Base-by-base conservation (phyloP, 768 basidiomycete genomes). In the Melanogaster broomeanus region DNA sequence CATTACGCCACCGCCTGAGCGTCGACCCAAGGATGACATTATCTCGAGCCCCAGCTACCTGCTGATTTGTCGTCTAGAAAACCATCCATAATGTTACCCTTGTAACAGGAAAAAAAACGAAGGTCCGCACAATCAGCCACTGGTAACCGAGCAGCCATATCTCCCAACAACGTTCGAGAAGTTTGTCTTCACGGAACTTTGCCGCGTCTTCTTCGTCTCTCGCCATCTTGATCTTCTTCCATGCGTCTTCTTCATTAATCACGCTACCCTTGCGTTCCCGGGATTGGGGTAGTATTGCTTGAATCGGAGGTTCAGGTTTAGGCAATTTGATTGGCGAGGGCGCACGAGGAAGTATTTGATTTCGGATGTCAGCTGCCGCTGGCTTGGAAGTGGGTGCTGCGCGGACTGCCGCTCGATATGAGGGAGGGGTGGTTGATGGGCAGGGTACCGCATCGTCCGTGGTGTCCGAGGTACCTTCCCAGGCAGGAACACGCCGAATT, bases 141-240 rank as follows among this genome's bases (percentile, higher is more conserved):
- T 79, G 68, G 59, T 79, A 80, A 2, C 84, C 83, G 61, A 82
- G 80, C 41, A 73, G 75, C 92, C 92, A 94, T 52, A 85, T 79
- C 42, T 84, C 80, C 82, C 84, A 88, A 60, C 82, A 91, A 15
- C 81, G 81, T 60, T 85, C 83, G 24, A 90, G 45, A 50, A 93
- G 69, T 45, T 75, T 77, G 45, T 84, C 80, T 27, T 81, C 72
- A 39, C 85, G 75, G 66, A 85, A 91, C 49, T 74, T 73, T 64
- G 85, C 88, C 18, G 92, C 92, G 25, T 82, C 79, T 58, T 78
- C 74, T 61, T 91, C 85, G 56, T 89, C 83, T 59, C 81, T 80
- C 41, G 80, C 77, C 75, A 86, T 80, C 61, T 79, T 77, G 30
- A 90, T 83, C 55, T 84, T 88, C 57, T 84, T 83, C 88, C 89